Evolutionary conservation across 345 rosid genomes (phyloP).

Genomic region (Reutealis trisperma): DNA sequence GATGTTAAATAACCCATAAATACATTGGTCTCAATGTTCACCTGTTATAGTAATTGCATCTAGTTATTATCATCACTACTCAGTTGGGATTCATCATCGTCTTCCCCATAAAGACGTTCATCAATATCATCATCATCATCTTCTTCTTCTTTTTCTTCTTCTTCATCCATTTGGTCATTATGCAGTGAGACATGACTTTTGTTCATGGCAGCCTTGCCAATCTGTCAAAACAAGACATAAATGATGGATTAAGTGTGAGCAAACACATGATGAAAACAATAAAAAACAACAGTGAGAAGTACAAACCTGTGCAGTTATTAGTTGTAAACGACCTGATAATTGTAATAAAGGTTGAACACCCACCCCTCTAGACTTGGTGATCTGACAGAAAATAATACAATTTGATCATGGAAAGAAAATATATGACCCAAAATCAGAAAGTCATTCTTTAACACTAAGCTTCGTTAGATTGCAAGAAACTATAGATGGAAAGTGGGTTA

Average conservation of each 20-base stretch:
- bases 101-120: slow-evolving; percentile 57
- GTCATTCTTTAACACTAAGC: background rate
- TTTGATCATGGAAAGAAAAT: slow-evolving; percentile 9
- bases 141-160: slow-evolving; percentile 38
- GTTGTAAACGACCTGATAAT: slow-evolving; percentile 81
- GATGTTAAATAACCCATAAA: background rate
- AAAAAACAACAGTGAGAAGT: slow-evolving; percentile 8
- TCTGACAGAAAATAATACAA: slow-evolving; percentile 41
- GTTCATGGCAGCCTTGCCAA: slow-evolving; percentile 55
- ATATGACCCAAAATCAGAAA: background rate
- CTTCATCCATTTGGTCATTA: slow-evolving; percentile 43
- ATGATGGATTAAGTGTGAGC: background rate
- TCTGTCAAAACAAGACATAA: slow-evolving; percentile 40
- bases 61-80: slow-evolving; percentile 59
- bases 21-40: background rate
- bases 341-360: slow-evolving; percentile 70
- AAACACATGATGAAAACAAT: slow-evolving; percentile 4
- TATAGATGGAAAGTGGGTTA: background rate
- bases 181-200: slow-evolving; percentile 32
- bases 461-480: background rate
- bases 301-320: slow-evolving; percentile 73
- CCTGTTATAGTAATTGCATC: background rate
- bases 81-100: slow-evolving; percentile 69
- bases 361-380: slow-evolving; percentile 53
- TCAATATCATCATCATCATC: slow-evolving; percentile 65